These are phyloP conservation scores for Capronia americana DNA, from an alignment of 2,329 filamentous ascomycete species.

Conservation along the genomic window DNA sequence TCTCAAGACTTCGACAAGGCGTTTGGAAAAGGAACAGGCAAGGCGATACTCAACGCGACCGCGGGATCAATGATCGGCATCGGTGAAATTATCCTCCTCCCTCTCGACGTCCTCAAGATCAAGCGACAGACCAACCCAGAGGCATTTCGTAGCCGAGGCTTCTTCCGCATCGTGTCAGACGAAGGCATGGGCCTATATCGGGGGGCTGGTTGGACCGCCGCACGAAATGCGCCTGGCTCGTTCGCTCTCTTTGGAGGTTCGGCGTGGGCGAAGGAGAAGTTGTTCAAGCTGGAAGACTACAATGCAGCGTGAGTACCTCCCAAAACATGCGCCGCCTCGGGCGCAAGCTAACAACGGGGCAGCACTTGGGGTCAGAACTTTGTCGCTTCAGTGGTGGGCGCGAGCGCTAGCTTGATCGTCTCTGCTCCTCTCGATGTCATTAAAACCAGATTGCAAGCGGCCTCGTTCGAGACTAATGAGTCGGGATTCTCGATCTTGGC, in stretches of 20 bases:
- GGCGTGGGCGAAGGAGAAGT: slow-evolving; percentile 95
- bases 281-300: slow-evolving; percentile 90
- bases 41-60: slow-evolving; percentile 96
- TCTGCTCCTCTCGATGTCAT: slow-evolving; percentile 97
- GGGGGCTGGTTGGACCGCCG: slow-evolving; percentile 74
- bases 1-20: slow-evolving; percentile 82
- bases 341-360: neutral
- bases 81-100: slow-evolving; percentile 93
- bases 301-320: slow-evolving; percentile 69
- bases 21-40: slow-evolving; percentile 96
- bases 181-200: slow-evolving; percentile 96
- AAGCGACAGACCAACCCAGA: slow-evolving; percentile 99
- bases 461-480: slow-evolving; percentile 87
- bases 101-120: slow-evolving; percentile 97
- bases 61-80: slow-evolving; percentile 96
- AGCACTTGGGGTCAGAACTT: slow-evolving; percentile 88
- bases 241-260: slow-evolving; percentile 98
- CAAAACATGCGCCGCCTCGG: neutral
- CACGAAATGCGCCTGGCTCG: slow-evolving; percentile 93
- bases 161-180: slow-evolving; percentile 87
- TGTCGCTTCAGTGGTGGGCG: slow-evolving; percentile 91
- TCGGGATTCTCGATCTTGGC: slow-evolving; percentile 87
- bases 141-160: slow-evolving; percentile 90
- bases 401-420: slow-evolving; percentile 91
- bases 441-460: slow-evolving; percentile 88